These are phyloP conservation scores for Eucalyptus erythrocorys DNA, from an alignment of 345 rosid genomes.

Conservation along the genomic window DNA sequence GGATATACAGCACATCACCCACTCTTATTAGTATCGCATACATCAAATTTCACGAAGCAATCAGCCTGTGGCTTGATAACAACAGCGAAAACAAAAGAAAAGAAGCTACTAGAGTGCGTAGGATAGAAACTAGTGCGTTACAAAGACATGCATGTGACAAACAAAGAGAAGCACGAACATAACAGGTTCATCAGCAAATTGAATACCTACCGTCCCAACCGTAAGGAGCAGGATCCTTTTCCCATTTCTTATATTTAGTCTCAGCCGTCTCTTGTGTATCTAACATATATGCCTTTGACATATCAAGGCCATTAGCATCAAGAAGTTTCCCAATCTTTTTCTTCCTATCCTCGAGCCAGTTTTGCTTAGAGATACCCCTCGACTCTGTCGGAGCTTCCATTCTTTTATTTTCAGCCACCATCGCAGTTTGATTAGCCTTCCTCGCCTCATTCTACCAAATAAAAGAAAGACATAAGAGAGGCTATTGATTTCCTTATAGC, in stretches of 20 bases:
- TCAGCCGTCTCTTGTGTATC: slow-evolving; percentile 93
- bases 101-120: background rate
- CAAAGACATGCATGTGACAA: background rate
- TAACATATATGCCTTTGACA: slow-evolving; percentile 72
- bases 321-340: slow-evolving; percentile 82
- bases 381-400: slow-evolving; percentile 80
- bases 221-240: slow-evolving; percentile 83
- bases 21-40: background rate
- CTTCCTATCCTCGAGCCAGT: slow-evolving; percentile 90
- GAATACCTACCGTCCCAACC: slow-evolving; percentile 88
- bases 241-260: slow-evolving; percentile 92
- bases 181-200: background rate
- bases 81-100: background rate
- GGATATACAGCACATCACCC: background rate
- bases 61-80: background rate
- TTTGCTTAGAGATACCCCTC: slow-evolving; percentile 85
- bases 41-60: background rate
- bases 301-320: slow-evolving; percentile 89
- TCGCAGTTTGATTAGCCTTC: slow-evolving; percentile 82
- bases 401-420: slow-evolving; percentile 82
- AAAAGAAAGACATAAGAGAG: background rate
- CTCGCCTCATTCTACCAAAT: slow-evolving; percentile 62
- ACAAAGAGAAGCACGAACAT: background rate
- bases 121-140: background rate
- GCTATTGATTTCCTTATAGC: background rate